Evolutionary conservation across 495 filamentous ascomycete species (phyloP).

Genomic region (Lophiostoma macrostomum): DNA sequence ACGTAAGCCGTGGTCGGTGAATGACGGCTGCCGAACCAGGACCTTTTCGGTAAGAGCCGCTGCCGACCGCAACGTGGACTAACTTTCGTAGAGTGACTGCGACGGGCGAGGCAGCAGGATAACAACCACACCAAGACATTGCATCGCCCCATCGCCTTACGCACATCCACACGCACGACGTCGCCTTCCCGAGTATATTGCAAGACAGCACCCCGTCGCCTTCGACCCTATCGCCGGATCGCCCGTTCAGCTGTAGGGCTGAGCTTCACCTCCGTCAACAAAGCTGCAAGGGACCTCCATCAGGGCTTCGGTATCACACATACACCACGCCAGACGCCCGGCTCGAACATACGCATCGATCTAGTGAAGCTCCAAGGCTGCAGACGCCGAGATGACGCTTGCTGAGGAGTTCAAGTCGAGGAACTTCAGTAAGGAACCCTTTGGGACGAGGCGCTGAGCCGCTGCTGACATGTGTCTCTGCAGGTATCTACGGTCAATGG

Average conservation of each 20-base stretch:
- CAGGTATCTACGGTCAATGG: slow-evolving; percentile 99
- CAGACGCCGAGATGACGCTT: slow-evolving; percentile 45
- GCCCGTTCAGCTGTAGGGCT: slow-evolving; percentile 20
- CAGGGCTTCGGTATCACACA: too few species aligned
- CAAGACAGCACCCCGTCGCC: not conserved
- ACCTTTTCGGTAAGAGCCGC: slow-evolving; percentile 7
- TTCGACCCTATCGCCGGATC: too few species aligned
- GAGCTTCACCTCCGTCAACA: not conserved
- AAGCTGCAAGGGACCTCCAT: slow-evolving; percentile 3
- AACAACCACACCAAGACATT: not conserved
- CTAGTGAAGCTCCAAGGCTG: not conserved
- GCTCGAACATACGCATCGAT: not conserved
- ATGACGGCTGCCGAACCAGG: not conserved
- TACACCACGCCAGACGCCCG: too few species aligned
- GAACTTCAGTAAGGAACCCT: slow-evolving; percentile 85
- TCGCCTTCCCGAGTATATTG: too few species aligned
- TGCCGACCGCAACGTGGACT: slow-evolving; percentile 23
- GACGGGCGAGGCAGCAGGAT: slow-evolving; percentile 6
- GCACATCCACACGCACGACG: not conserved
- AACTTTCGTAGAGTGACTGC: slow-evolving; percentile 7
- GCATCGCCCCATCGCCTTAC: not conserved
- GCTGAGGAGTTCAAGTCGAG: slow-evolving; percentile 80
- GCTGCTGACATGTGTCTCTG: slow-evolving; percentile 31
- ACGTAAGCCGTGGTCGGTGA: slow-evolving; percentile 2
- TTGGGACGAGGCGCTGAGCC: slow-evolving; percentile 14